Base-by-base conservation (phyloP, 2,329 filamentous ascomycete species). In the Emmonsiellopsis sp. region DNA sequence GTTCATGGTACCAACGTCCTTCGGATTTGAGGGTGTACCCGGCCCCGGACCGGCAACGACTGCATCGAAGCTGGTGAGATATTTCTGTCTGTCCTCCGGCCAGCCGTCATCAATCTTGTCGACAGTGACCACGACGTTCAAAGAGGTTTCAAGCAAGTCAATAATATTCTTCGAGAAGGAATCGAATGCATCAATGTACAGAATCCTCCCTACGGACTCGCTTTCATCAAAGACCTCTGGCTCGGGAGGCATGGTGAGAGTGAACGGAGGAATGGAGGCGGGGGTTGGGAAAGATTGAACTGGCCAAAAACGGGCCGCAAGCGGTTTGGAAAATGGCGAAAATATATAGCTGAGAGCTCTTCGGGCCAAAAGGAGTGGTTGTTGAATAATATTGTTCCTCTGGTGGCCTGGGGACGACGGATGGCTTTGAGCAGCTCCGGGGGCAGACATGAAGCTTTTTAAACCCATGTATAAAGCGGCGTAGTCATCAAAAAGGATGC, bases 151-250 rank as follows among this genome's bases (percentile, higher is more conserved):
- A 46, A 97, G 78, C 35, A 95, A 80, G 5, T 87, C 84, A 51
- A 94, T 83, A 63, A 97, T 93, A 73, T 96, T 97, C 73, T 95
- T 91, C 53, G 90, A 89, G 72, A 96, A 98, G 42, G 91, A 96
- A 74, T 98, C 93, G 71, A 95, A 95, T 57, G 92, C 91, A 69
- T 97, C 93, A 61, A 98, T 78, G 72, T 95, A 95, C 58, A 97
- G 81, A 57, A 97, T 86, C 34, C 31, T 41, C 9, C 11, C 9
- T 16, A 30, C 8, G 16, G 20, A 26, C 20, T 26, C 3, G 20
- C 20, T 26, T 26, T 20, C 11, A 7, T 40, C 40, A 3, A 49
- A 38, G 35, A 9, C 7, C 13, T 38, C 35, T 38, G 35, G 35
- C 2, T 9, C 35, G 16, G 16, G 20, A 5, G 11, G 7, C 34